Conservation (phyloP, 176 grass and related monocot species). For the Lolium multiflorum region DNA sequence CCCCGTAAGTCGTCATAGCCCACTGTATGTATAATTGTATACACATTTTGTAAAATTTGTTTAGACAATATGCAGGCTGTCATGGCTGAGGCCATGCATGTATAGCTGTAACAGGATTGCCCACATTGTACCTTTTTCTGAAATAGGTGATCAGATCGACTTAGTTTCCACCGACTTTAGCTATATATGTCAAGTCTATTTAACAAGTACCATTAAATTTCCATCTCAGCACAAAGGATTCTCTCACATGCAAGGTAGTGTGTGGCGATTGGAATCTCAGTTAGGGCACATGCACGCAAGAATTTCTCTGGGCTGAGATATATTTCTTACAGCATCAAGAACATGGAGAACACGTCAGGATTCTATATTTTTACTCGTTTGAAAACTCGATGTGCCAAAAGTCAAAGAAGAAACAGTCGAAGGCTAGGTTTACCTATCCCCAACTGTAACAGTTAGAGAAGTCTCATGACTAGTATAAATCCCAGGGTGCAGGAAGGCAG, state of each 20-base stretch:
- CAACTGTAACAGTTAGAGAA: background rate
- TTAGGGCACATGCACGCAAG: conserved; percentile 40
- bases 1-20: background rate
- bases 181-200: background rate
- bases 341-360: conserved; percentile 42
- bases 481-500: conserved; percentile 11
- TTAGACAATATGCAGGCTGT: background rate
- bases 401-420: conserved; percentile 38
- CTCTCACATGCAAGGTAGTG: conserved; percentile 40
- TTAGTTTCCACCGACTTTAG: conserved; percentile 17
- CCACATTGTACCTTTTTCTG: background rate
- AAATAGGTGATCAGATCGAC: background rate
- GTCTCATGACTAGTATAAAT: conserved; percentile 37
- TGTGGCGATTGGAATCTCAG: conserved; percentile 16
- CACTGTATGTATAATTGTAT: background rate
- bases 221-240: conserved; percentile 23
- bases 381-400: conserved; percentile 43
- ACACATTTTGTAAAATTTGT: background rate
- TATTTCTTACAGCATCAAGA: conserved; percentile 35
- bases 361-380: conserved; percentile 31
- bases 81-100: background rate
- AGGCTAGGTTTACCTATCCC: background rate
- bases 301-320: conserved; percentile 43
- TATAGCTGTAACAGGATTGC: background rate
- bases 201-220: conserved; percentile 22